Evolutionary conservation across 345 rosid species (phyloP).

Genomic region (Citrus trifoliata): DNA sequence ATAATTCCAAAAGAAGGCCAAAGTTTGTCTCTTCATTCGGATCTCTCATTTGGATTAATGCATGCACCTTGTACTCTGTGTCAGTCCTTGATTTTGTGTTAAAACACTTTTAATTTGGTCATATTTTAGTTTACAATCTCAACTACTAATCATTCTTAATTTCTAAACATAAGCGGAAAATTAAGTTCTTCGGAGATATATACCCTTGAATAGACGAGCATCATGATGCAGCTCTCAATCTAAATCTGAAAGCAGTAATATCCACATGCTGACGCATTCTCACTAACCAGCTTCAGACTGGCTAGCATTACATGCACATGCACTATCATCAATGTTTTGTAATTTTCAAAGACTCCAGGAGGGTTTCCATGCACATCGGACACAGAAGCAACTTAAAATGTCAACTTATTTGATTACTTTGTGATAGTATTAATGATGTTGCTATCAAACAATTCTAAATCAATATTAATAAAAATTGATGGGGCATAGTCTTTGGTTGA

Average conservation of each 20-base stretch:
- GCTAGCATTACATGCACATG: too few species aligned
- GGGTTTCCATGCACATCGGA: conserved; percentile 12
- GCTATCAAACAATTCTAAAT: conserved; percentile 32
- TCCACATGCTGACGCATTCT: too few species aligned
- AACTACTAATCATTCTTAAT: too few species aligned
- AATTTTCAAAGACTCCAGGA: not conserved
- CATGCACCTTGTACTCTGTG: conserved; percentile 17
- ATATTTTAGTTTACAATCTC: too few species aligned
- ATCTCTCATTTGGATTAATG: conserved; percentile 35
- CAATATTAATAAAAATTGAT: conserved; percentile 7
- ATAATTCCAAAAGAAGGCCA: conserved; percentile 28
- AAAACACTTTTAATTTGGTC: not conserved
- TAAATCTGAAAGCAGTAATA: too few species aligned
- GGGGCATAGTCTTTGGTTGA: conserved; percentile 23
- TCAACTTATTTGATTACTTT: conserved; percentile 2
- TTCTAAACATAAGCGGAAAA: too few species aligned
- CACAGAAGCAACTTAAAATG: conserved; percentile 24
- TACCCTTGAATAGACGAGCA: too few species aligned
- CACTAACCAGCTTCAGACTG: too few species aligned
- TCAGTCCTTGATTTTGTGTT: conserved; percentile 20
- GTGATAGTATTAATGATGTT: conserved; percentile 16
- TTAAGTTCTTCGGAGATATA: too few species aligned
- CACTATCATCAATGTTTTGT: not conserved
- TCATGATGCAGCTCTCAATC: too few species aligned
- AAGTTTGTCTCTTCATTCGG: conserved; percentile 47